Evolutionary conservation across 2,329 filamentous ascomycete species (phyloP).

Genomic region (Bipolaris victoriae): DNA sequence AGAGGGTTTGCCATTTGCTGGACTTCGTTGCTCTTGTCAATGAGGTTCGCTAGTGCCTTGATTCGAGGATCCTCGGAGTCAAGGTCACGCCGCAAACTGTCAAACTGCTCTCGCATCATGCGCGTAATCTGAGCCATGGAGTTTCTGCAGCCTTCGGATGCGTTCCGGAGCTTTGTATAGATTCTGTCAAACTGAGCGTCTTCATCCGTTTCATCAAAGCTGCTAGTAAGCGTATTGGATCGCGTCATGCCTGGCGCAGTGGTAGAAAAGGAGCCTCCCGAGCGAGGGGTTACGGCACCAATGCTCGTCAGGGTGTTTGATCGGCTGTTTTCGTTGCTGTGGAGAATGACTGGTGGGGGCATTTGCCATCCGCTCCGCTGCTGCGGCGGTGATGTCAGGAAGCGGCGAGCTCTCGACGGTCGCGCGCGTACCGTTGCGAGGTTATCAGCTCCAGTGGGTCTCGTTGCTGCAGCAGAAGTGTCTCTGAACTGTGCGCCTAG

Average conservation of each 20-base stretch:
- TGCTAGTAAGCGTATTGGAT: constrained; percentile 62
- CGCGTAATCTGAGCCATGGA: constrained; percentile 64
- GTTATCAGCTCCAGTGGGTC: constrained; percentile 29
- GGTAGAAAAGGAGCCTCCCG: constrained; percentile 78
- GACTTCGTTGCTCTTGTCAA: constrained; percentile 72
- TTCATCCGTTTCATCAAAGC: constrained; percentile 70
- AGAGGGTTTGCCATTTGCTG: constrained; percentile 76
- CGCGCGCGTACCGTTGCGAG: constrained; percentile 38
- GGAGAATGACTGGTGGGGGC: constrained; percentile 50
- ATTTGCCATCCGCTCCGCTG: constrained; percentile 44
- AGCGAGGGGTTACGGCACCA: constrained; percentile 71
- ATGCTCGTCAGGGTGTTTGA: constrained; percentile 60
- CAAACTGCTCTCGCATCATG: constrained; percentile 38
- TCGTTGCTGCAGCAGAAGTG: constrained; percentile 26
- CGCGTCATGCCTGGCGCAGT: constrained; percentile 55
- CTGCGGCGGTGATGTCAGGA: constrained; percentile 44
- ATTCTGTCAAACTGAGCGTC: constrained; percentile 83
- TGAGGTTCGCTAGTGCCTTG: constrained; percentile 61
- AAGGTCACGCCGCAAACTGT: constrained; percentile 37
- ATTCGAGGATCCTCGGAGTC: constrained; percentile 45
- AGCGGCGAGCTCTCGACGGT: constrained; percentile 39
- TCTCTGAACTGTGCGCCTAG: constrained; percentile 53
- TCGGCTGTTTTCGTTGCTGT: constrained; percentile 57
- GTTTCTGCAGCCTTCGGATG: constrained; percentile 74
- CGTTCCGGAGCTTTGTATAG: constrained; percentile 74